Evolutionary conservation across 305 asterid genomes (phyloP).

Genomic region (Euphrasia arctica): DNA sequence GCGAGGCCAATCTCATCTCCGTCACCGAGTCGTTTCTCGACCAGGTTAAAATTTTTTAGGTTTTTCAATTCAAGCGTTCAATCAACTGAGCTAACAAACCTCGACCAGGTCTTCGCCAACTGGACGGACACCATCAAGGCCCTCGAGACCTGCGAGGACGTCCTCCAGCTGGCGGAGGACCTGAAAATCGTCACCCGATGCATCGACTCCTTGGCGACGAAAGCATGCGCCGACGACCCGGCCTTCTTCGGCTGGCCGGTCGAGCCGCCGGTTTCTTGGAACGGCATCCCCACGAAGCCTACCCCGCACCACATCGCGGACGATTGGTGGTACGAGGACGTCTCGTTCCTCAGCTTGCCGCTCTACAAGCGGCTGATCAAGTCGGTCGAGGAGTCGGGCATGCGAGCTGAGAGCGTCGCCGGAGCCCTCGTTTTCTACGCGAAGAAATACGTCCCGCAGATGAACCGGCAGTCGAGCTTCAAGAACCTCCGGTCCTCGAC

Average conservation of each 20-base stretch:
- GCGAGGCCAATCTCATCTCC: slow-evolving; percentile 67
- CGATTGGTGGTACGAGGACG: slow-evolving; percentile 96
- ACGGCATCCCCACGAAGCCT: slow-evolving; percentile 47
- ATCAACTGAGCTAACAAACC: too few species aligned
- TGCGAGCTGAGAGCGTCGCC: slow-evolving; percentile 58
- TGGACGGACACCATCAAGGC: slow-evolving; percentile 92
- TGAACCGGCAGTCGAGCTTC: slow-evolving; percentile 71
- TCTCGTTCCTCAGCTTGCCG: slow-evolving; percentile 63
- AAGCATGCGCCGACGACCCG: slow-evolving; percentile 76
- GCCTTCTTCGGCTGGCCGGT: slow-evolving; percentile 54
- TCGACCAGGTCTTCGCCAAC: slow-evolving; percentile 48
- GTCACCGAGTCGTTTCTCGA: slow-evolving; percentile 61
- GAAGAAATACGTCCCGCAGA: slow-evolving; percentile 71
- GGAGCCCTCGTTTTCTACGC: slow-evolving; percentile 75
- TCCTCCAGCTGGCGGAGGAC: slow-evolving; percentile 64
- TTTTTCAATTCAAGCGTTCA: too few species aligned
- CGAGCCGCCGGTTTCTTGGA: slow-evolving; percentile 41
- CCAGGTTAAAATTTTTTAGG: slow-evolving; percentile 27
- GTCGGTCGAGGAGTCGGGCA: slow-evolving; percentile 65
- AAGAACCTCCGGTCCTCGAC: slow-evolving; percentile 48
- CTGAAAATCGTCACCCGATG: slow-evolving; percentile 76
- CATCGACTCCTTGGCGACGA: slow-evolving; percentile 70
- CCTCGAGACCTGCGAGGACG: slow-evolving; percentile 82
- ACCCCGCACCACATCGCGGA: slow-evolving; percentile 32
- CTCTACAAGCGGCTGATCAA: slow-evolving; percentile 63